phyloP scores from a whole-genome alignment of 345 rosid species.

The Raphanus sativus region DNA sequence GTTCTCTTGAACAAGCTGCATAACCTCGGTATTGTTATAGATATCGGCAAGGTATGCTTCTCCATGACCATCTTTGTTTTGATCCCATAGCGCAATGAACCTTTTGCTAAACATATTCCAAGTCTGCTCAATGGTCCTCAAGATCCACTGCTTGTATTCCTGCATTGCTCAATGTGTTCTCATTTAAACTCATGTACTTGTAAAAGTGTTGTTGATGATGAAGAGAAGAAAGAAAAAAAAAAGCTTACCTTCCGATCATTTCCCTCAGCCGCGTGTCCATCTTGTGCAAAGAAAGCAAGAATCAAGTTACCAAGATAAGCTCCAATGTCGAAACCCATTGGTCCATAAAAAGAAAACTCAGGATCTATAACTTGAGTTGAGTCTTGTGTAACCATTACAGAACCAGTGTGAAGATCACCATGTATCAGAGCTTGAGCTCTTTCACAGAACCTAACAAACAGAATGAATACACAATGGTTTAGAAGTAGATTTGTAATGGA shows the following conservation, averaged over 20 bases:
- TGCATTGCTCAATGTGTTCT: no score
- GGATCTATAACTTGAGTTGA: constrained; percentile 96
- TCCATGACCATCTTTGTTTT: constrained; percentile 75
- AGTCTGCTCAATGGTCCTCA: constrained; percentile 66
- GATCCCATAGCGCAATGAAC: constrained; percentile 68
- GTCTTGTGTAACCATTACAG: constrained; percentile 81
- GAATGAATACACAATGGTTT: constrained; percentile 6
- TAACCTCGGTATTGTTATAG: constrained; percentile 64
- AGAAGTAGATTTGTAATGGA: neutral
- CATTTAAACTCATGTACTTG: no score
- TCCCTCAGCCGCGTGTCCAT: constrained; percentile 63
- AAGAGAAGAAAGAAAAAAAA: no score
- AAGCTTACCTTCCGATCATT: constrained; percentile 68
- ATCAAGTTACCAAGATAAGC: constrained; percentile 90
- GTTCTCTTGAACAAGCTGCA: constrained; percentile 58
- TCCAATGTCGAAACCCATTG: constrained; percentile 93
- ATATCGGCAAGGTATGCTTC: constrained; percentile 87
- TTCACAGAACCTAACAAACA: constrained; percentile 78
- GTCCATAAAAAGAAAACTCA: constrained; percentile 88
- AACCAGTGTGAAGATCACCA: constrained; percentile 96
- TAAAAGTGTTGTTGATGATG: no score
- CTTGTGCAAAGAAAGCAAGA: constrained; percentile 89
- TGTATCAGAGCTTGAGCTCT: constrained; percentile 89
- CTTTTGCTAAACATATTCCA: constrained; percentile 72
- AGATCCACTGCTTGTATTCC: constrained; percentile 77